Evolutionary conservation across 345 rosid genomes (phyloP).

Genomic region (Linum trigynum): DNA sequence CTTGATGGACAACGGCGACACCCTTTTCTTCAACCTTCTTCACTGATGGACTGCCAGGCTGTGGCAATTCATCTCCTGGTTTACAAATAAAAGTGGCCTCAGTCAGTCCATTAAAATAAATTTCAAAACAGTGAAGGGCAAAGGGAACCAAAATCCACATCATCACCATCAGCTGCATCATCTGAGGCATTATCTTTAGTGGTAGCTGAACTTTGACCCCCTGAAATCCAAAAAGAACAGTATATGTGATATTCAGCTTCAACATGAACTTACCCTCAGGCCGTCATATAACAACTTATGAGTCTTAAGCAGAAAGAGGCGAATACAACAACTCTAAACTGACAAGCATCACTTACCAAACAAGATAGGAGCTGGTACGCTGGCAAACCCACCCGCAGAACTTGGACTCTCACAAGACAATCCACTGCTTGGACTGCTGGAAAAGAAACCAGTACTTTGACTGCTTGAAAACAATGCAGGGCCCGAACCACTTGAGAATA

Average conservation of each 20-base stretch:
- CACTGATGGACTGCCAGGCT: constrained; percentile 90
- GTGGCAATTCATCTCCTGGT: constrained; percentile 60
- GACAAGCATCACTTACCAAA: constrained; percentile 32
- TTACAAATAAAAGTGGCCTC: background rate
- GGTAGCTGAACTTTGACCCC: constrained; percentile 29
- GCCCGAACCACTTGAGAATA: constrained; percentile 14
- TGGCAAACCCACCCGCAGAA: background rate
- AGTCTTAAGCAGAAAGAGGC: no score
- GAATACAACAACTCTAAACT: background rate
- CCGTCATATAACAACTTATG: background rate
- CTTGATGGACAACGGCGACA: constrained; percentile 72
- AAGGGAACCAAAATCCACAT: background rate
- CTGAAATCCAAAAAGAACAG: constrained; percentile 22
- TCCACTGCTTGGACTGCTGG: constrained; percentile 10
- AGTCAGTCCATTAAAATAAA: no score
- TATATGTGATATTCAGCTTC: constrained; percentile 8
- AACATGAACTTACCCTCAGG: background rate
- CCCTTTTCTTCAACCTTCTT: constrained; percentile 87
- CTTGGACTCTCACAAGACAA: constrained; percentile 5
- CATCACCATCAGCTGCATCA: constrained; percentile 46
- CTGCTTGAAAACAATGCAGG: constrained; percentile 10
- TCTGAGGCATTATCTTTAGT: constrained; percentile 29
- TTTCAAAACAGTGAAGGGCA: background rate
- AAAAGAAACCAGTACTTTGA: constrained; percentile 1
- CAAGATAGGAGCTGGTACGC: constrained; percentile 27